Base-by-base conservation (phyloP, 176 grass and related monocot species). In the Secale cereale region DNA sequence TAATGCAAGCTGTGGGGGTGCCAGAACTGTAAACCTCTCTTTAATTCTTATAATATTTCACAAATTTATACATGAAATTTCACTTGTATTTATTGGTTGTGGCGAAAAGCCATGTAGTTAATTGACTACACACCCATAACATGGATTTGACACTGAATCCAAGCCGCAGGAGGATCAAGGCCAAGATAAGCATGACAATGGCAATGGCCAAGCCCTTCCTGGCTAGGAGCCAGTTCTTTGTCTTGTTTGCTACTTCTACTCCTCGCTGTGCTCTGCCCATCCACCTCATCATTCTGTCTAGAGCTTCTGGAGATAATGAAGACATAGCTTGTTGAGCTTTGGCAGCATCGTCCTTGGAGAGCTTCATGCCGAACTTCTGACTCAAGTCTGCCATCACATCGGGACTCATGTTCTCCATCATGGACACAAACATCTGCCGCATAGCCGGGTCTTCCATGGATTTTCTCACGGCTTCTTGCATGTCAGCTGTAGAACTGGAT, bases 251-350 rank as follows among this genome's bases (percentile, higher is more conserved):
- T 3, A 81, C 82, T 57, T 96, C 86, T 66, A 94, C 81, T 62
- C 88, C 91, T 94, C 39, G 69, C 37, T 99, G 97, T 52, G 90
- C 93, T 82, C 79, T 83, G 19, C 92, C 87, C 31, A 87, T 92
- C 93, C 93, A 98, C 62, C 73, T 83, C 86, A 98, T 85, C 95
- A 98, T 98, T 88, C 79, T 98, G 71, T 98, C 89, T 78, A 98
- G 85, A 64, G 88, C 91, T 20, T 94, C 87, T 52, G 86, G 88
- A 74, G 96, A 95, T 31, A 98, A 89, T 56, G 89, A 83, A 25
- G 91, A 81, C 89, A 95, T 90, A 16, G 91, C 90, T 81, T 93
- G 89, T 72, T 98, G 93, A 37, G 87, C 91, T 66, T 93, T 93
- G 41, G 87, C 87, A 7, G 87, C 95, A 57, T 98, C 91, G 45